Evolutionary conservation across 768 basidiomycete genomes (phyloP), one percentile per base, ranked within the genome.

Genomic region (Pholiota molesta): DNA sequence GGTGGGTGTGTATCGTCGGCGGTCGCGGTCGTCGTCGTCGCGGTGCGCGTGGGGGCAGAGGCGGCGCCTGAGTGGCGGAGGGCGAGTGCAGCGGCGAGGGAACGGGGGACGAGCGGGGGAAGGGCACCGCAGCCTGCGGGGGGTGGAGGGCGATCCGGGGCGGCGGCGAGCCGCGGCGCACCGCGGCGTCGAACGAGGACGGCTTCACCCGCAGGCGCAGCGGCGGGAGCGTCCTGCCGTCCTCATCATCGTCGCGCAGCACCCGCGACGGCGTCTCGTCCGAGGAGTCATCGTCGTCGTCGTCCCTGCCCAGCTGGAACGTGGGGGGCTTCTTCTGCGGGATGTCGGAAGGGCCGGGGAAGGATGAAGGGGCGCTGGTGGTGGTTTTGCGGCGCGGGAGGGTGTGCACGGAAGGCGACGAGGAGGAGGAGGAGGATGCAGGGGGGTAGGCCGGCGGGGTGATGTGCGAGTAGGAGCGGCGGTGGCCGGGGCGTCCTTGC

Each of bases 281-380:
- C 7, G 65, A 55, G 11, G 68, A 70, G 60, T 80, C 76, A 58
- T 79, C 77, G 63, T 79, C 78, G 61, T 71, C 72, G 57, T 77
- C 72, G 56, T 75, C 75, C 40, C 47, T 61, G 39, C 70, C 71
- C 16, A 79, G 72, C 61, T 80, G 79, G 67, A 80, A 79, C 10
- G 72, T 71, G 17, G 71, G 65, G 23, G 71, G 65, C 35, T 69
- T 62, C 26, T 58, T 54, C 39, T 68, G 26, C 53, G 71, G 6
- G 16, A 10, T 39, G 26, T 35, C 5, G 16, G 7, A 8, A 0
- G 19, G 31, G 72, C 39, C 57, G 29, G 42, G 31, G 56, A 19
- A 55, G 57, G 44, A 54, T 40, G 29, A 60, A 53, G 40, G 62
- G 33, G 21, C 21, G 58, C 23, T 26, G n/a, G 51, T n/a, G 6